Percentiles rank a stretch among this genome's conserved stretches.
These are phyloP conservation scores for Herpetospermum pedunculosum DNA, from an alignment of 306 rosid genomes.

Conservation along the genomic window DNA sequence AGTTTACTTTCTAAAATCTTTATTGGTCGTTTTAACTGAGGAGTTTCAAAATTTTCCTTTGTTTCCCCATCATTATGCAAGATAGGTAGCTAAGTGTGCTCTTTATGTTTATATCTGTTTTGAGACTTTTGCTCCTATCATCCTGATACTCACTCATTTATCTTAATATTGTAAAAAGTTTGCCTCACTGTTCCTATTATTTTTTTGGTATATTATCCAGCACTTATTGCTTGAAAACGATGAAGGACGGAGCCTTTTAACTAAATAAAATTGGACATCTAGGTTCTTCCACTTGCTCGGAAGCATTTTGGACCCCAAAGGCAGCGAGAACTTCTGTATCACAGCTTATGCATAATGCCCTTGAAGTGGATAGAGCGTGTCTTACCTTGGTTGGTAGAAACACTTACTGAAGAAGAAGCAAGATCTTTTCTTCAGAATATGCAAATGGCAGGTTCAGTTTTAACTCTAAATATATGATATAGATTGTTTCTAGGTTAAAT, in stretches of 20 bases:
- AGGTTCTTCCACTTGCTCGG: conserved; percentile 99
- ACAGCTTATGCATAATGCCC: conserved; percentile 92
- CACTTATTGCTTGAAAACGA: not conserved
- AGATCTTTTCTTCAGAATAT: conserved; percentile 63
- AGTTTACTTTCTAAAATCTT: not conserved
- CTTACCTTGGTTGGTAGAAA: conserved; percentile 82
- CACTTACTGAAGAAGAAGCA: conserved; percentile 65
- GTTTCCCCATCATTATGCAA: not conserved
- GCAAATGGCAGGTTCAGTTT: conserved; percentile 72
- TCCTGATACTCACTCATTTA: not conserved
- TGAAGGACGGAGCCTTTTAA: not conserved
- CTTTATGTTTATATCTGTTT: not conserved
- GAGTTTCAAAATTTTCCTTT: not conserved
- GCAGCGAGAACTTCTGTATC: conserved; percentile 86
- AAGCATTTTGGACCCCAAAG: conserved; percentile 71
- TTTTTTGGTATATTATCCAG: not conserved
- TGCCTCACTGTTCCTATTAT: not conserved
- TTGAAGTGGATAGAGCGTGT: conserved; percentile 85
- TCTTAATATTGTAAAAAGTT: not conserved
- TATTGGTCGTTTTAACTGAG: not conserved
- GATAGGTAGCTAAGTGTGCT: not conserved
- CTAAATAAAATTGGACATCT: conserved; percentile 17
- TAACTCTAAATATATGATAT: not conserved
- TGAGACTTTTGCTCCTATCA: not conserved
- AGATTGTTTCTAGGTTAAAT: not conserved